Evolutionary conservation across 1,284 basidiomycete genomes (phyloP), one percentile per base, ranked within the genome.

Genomic region (Meripilus lineatus): DNA sequence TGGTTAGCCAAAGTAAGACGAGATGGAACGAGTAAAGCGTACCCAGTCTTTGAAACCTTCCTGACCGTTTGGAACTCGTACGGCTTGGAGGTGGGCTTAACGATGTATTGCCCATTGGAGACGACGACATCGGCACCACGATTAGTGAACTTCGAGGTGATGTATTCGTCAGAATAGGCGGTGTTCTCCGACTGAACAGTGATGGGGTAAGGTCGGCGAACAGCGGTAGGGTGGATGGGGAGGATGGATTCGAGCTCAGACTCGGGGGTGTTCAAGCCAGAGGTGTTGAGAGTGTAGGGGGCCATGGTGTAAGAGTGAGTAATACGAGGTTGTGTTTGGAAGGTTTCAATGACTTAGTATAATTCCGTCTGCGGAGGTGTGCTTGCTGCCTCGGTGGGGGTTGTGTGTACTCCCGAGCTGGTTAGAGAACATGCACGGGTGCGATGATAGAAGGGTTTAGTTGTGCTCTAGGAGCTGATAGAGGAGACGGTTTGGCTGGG

Each of bases 21-120:
- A n/a, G 32, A 48, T 41, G 40, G 47, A 43, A 40, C 40, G 44
- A 40, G 25, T 44, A 42, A 22, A 4, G 75, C 88, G 52, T 59
- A 94, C 91, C 93, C 94, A 65, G 93, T 96, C 74, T 88, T 94
- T 56, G 84, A 79, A 47, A 96, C 91, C 62, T 84, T 80, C 62
- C 89, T 77, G 61, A 81, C 75, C 51, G 95, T 99, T 70, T 88
- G 87, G 80, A 99, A 96, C 72, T 98, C 88, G 66, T 80, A 93
- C 36, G 79, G 73, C 62, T 84, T 79, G 53, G 78, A 74, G 46
- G 84, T 87, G 24, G 89, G 89, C 50, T 79, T 86, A 61, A 95
- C 77, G 50, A 74, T 71, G 69, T 85, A 84, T 63, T 84, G 84
- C 45, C 84, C 88, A 52, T 85, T 64, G 40, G 65, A 71, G 50